Evolutionary conservation across 2,329 filamentous ascomycete genomes (phyloP).

Genomic region (Triangularia setosa): DNA sequence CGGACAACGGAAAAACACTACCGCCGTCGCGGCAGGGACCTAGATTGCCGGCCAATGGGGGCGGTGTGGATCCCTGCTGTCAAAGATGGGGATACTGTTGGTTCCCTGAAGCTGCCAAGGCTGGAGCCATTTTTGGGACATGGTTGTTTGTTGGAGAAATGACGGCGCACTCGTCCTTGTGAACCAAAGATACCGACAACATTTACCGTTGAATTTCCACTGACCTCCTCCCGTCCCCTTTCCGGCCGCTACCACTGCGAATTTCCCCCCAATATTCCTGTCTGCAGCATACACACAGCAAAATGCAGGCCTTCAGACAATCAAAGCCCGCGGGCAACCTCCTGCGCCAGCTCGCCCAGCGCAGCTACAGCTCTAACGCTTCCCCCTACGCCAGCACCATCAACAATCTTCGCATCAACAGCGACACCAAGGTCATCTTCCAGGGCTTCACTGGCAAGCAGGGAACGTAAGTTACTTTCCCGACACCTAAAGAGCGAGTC

Average conservation of each 20-base stretch:
- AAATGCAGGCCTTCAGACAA: slow-evolving; percentile 84
- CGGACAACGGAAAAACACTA: slow-evolving; percentile 15
- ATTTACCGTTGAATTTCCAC: slow-evolving; percentile 5
- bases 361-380: slow-evolving; percentile 69
- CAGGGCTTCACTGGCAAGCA: slow-evolving; percentile 98
- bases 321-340: slow-evolving; percentile 63
- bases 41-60: slow-evolving; percentile 10
- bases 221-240: slow-evolving; percentile 10
- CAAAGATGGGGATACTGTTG: slow-evolving; percentile 11
- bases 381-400: slow-evolving; percentile 69
- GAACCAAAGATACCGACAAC: slow-evolving; percentile 7
- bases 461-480: slow-evolving; percentile 67
- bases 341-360: slow-evolving; percentile 61
- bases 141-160: slow-evolving; percentile 19
- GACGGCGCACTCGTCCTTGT: slow-evolving; percentile 12
- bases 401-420: slow-evolving; percentile 87
- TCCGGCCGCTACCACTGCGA: neutral
- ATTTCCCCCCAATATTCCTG: slow-evolving; percentile 7
- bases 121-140: slow-evolving; percentile 20
- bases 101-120: slow-evolving; percentile 7
- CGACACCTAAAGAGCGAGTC: neutral
- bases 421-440: slow-evolving; percentile 90
- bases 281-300: slow-evolving; percentile 29
- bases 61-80: slow-evolving; percentile 7
- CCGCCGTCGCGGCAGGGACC: slow-evolving; percentile 11